These are phyloP conservation scores for Phytomonas sp. DNA, from an alignment of 208 protist species.

Conservation along the genomic window DNA sequence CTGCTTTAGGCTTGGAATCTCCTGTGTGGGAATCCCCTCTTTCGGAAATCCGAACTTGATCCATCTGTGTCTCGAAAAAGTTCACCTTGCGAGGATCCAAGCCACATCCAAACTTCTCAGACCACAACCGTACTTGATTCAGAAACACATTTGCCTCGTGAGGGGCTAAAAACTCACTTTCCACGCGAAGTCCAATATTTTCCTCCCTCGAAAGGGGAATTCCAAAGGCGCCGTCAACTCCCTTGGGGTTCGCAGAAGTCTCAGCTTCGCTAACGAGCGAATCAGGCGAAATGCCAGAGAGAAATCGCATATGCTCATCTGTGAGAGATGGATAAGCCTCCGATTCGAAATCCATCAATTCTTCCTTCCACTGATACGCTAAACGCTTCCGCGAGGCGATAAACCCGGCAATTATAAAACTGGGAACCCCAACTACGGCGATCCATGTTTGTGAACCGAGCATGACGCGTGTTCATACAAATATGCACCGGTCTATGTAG, in stretches of 20 bases:
- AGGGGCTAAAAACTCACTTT: constrained; percentile 19
- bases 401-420: constrained; percentile 43
- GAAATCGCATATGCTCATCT: constrained; percentile 58
- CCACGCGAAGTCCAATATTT: constrained; percentile 57
- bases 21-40: neutral
- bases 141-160: constrained; percentile 43
- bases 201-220: constrained; percentile 28
- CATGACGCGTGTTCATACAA: constrained; percentile 21
- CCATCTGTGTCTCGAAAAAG: constrained; percentile 13
- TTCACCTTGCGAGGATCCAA: constrained; percentile 47
- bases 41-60: constrained; percentile 5
- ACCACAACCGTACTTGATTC: constrained; percentile 53
- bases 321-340: constrained; percentile 46
- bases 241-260: neutral
- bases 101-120: constrained; percentile 31
- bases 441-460: constrained; percentile 74
- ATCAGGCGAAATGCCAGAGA: constrained; percentile 39
- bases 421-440: constrained; percentile 45
- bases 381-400: constrained; percentile 76
- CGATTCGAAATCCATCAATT: constrained; percentile 66
- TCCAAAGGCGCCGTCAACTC: constrained; percentile 9
- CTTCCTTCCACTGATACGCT: constrained; percentile 77
- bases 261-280: constrained; percentile 12
- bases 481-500: neutral
- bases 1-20: no score